A percentile compares a stretch with the other conserved stretches of the same genome.
Evolutionary conservation across 495 filamentous ascomycete genomes (phyloP).

Genomic region (Penicillium antarcticum): DNA sequence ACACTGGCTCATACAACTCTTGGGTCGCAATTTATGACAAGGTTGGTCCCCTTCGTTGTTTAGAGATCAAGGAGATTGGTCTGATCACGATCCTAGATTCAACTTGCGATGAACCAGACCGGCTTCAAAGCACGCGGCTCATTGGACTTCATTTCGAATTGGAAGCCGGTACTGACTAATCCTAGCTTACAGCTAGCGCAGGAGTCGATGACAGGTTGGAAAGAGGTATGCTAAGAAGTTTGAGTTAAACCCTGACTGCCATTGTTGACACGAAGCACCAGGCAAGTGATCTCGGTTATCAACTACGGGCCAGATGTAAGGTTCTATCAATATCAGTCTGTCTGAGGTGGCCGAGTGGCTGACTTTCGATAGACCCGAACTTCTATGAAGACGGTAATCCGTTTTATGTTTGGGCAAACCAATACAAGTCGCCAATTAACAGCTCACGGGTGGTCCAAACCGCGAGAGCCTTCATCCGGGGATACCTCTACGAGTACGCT

Average conservation of each 20-base stretch:
- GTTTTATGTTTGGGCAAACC: slow-evolving; percentile 57
- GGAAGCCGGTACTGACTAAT: slow-evolving; percentile 49
- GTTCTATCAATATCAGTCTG: not conserved
- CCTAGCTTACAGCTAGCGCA: slow-evolving; percentile 46
- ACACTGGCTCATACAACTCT: slow-evolving; percentile 49
- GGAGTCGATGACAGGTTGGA: slow-evolving; percentile 52
- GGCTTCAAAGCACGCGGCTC: slow-evolving; percentile 40
- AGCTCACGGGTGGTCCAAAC: slow-evolving; percentile 39
- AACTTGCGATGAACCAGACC: slow-evolving; percentile 23
- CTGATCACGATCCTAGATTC: slow-evolving; percentile 24
- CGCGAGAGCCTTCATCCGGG: slow-evolving; percentile 46
- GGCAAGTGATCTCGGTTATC: slow-evolving; percentile 18
- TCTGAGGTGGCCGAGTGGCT: not conserved
- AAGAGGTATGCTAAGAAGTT: slow-evolving; percentile 39
- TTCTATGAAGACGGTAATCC: slow-evolving; percentile 52
- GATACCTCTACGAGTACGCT: slow-evolving; percentile 49
- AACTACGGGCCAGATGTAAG: slow-evolving; percentile 20
- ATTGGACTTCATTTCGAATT: slow-evolving; percentile 48
- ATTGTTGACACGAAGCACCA: slow-evolving; percentile 10
- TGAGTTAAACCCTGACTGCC: not conserved
- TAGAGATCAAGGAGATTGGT: not conserved
- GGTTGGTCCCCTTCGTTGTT: slow-evolving; percentile 21
- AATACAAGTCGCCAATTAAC: slow-evolving; percentile 49
- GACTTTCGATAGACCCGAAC: slow-evolving; percentile 39
- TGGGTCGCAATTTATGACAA: slow-evolving; percentile 46